Conservation (phyloP, 805 yeast genomes). For the Candida parachauliodes region DNA sequence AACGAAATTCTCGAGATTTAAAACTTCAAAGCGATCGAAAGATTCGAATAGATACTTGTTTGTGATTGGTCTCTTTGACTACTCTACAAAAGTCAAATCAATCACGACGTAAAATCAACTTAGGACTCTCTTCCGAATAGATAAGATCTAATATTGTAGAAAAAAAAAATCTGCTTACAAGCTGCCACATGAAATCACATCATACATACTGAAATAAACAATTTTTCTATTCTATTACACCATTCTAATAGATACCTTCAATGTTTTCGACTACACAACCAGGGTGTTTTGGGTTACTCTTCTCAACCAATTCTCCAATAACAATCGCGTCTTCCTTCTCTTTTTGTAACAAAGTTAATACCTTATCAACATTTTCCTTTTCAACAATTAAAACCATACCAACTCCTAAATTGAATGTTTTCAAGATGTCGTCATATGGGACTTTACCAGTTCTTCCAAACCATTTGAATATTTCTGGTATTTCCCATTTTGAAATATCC, state of each 20-base stretch:
- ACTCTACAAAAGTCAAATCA: too few species aligned
- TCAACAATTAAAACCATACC: constrained; percentile 93
- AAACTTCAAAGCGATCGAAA: too few species aligned
- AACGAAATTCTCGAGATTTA: too few species aligned
- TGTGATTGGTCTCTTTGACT: too few species aligned
- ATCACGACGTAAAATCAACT: too few species aligned
- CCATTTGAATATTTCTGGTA: constrained; percentile 92
- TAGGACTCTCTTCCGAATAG: too few species aligned
- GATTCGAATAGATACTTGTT: too few species aligned
- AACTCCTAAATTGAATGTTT: constrained; percentile 93
- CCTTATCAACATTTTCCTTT: constrained; percentile 57
- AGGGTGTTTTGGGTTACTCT: constrained; percentile 42
- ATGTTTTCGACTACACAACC: constrained; percentile 57
- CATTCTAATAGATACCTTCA: constrained; percentile 28
- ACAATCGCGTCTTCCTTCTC: constrained; percentile 67
- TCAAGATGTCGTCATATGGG: constrained; percentile 77
- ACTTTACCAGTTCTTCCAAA: constrained; percentile 88
- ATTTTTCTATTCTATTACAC: background rate
- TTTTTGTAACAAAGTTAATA: constrained; percentile 48
- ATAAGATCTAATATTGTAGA: too few species aligned
- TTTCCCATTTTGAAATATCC: constrained; percentile 76
- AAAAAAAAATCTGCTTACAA: constrained; percentile 1
- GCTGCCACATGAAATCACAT: constrained; percentile 5
- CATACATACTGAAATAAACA: background rate
- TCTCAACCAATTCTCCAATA: constrained; percentile 36